These are phyloP conservation scores for Nicotiana otophora DNA, from an alignment of 257 asterid genomes.

Conservation along the genomic window DNA sequence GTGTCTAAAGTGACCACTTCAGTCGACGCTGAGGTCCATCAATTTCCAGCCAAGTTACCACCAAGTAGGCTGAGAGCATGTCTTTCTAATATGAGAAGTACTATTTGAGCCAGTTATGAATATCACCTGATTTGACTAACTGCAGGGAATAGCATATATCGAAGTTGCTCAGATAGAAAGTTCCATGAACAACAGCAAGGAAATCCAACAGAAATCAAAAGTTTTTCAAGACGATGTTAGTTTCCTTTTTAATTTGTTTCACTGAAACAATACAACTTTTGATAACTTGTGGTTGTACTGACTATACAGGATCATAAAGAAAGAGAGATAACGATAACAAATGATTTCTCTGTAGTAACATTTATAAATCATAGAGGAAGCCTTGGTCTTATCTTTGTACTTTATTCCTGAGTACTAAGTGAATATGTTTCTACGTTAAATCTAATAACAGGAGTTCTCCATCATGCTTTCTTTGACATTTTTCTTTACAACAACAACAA, in stretches of 20 bases:
- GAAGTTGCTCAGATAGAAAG: neutral
- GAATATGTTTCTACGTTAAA: neutral
- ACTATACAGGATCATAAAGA: neutral
- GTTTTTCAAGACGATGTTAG: neutral
- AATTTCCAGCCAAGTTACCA: slow-evolving; percentile 10
- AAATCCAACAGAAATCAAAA: neutral
- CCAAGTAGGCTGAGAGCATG: slow-evolving; percentile 1
- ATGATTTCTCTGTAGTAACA: neutral
- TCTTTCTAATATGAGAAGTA: neutral
- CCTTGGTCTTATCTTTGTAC: neutral
- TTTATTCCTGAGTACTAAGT: neutral
- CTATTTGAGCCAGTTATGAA: neutral
- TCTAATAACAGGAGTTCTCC: neutral
- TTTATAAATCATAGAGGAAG: neutral
- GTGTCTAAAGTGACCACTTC: slow-evolving; percentile 7
- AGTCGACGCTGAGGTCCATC: neutral
- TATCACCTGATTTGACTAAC: neutral
- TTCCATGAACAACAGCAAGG: neutral
- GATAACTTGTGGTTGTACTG: neutral
- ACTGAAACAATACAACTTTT: neutral
- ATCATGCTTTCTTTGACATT: neutral
- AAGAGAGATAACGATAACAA: neutral
- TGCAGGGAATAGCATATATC: neutral
- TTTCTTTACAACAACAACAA: neutral
- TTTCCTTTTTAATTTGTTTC: neutral